These are phyloP conservation scores for Allodekkera sacchari DNA, from an alignment of 805 yeast species.

Conservation along the genomic window DNA sequence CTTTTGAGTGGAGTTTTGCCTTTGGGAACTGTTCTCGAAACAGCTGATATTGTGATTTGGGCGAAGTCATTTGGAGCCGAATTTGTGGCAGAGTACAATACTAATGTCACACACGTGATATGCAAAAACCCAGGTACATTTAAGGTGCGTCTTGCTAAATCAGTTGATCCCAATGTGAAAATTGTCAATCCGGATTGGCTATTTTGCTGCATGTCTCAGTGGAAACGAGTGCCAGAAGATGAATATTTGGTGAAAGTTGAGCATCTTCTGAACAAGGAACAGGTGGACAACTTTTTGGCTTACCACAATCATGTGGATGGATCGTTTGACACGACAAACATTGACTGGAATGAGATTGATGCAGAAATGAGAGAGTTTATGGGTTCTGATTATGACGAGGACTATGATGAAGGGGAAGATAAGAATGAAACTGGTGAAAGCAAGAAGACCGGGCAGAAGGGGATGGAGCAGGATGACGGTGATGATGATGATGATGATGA, in stretches of 20 bases:
- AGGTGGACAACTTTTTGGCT: conserved; percentile 36
- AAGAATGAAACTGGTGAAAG: conserved; percentile 4
- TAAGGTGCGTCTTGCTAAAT: conserved; percentile 74
- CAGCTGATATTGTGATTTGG: conserved; percentile 89
- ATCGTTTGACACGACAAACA: conserved; percentile 31
- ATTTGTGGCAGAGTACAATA: conserved; percentile 62
- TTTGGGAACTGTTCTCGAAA: conserved; percentile 59
- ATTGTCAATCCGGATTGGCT: conserved; percentile 93
- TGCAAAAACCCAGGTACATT: conserved; percentile 74
- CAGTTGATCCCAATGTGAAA: conserved; percentile 50
- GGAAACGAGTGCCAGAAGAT: conserved; percentile 63
- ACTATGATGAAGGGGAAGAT: conserved; percentile 18
- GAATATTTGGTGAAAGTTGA: conserved; percentile 48
- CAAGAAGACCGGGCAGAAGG: conserved; percentile 1
- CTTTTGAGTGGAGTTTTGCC: conserved; percentile 89
- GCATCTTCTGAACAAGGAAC: conserved; percentile 34
- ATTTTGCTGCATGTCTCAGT: conserved; percentile 71
- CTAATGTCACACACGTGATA: conserved; percentile 79
- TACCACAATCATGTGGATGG: conserved; percentile 30
- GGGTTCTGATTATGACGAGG: conserved; percentile 37
- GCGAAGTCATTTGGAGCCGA: conserved; percentile 85
- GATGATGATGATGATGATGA: conserved; percentile 14
- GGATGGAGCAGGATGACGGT: conserved; percentile 5
- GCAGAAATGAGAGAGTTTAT: conserved; percentile 48
- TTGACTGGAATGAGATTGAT: conserved; percentile 47